Conservation (phyloP, 331 rosid species). For the Quercus tomentella region DNA sequence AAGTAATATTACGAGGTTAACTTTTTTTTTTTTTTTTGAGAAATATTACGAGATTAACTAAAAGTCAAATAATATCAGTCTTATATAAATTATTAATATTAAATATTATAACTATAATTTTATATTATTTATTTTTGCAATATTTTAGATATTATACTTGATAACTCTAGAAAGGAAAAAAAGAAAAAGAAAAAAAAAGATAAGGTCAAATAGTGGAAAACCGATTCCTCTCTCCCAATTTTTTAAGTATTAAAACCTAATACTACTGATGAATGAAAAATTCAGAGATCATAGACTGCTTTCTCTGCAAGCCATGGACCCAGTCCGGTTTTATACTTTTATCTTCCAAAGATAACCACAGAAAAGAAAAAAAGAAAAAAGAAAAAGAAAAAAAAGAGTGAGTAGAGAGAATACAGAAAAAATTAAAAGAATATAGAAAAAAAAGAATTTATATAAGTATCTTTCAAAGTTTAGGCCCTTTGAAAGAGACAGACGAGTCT, state of each 20-base stretch:
- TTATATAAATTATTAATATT: too few species aligned
- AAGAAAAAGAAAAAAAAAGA: too few species aligned
- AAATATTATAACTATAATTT: too few species aligned
- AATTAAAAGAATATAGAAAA: not conserved
- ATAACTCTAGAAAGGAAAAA: too few species aligned
- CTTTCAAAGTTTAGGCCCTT: slow-evolving; percentile 7
- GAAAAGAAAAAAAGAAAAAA: not conserved
- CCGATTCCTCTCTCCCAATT: not conserved
- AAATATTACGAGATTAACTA: too few species aligned
- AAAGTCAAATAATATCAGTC: too few species aligned
- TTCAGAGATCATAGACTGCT: slow-evolving; percentile 27
- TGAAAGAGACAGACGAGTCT: slow-evolving; percentile 36
- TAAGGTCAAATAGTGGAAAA: not conserved
- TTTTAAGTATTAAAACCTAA: not conserved
- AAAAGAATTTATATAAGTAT: not conserved
- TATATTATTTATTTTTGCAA: too few species aligned
- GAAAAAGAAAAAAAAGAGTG: not conserved
- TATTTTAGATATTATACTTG: too few species aligned
- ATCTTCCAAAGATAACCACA: not conserved
- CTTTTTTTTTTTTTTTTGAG: too few species aligned
- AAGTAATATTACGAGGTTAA: too few species aligned
- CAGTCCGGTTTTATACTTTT: slow-evolving; percentile 12
- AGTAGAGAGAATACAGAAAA: not conserved
- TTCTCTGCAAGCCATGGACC: slow-evolving; percentile 29
- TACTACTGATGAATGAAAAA: slow-evolving; percentile 12